Base-by-base conservation (phyloP, 345 rosid genomes). In the Cochlearia excelsa region DNA sequence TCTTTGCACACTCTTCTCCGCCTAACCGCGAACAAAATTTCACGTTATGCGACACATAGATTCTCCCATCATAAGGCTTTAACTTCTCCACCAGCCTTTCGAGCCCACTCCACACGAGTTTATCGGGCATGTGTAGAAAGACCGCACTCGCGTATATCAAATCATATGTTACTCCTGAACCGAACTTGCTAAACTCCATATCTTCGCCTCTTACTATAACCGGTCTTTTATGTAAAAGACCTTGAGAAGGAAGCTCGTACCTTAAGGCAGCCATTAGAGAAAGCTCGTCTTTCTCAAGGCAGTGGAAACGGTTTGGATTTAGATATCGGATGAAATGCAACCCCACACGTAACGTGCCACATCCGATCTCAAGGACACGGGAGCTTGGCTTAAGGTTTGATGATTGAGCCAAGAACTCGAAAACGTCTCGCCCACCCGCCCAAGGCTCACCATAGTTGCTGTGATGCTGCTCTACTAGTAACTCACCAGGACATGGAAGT, bases 371-470 rank as follows among this genome's bases (percentile, higher is more conserved):
- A 1, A 92, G 96, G 23, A 88, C 96, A 34, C 46, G 80, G 3
- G 88, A 80, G 9, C 60, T 51, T 7, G 87, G 84, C 47, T 77
- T 71, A 1, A 92, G 55, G 43, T 64, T 66, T 34, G 75, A 46
- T 49, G 90, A 59, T 57, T 81, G 82, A 2, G 95, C 93, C 2
- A 92, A 91, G 66, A 88, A 92, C 74, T 92, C 98, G 46, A 92
- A 88, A 59, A 92, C 89, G 28, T 92, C 97, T 11, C 89, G 79
- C 30, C 98, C 98, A 67, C 96, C 97, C 0, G 93, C 96, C 98
- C 98, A 92, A 1, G 97, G 97, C 64, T 92, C 98, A 64, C 97
- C 97, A 7, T 92, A 92, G 73, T 92, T 81, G 74, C 98, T 86
- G 49, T 92, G 98, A 65, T 92, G 98, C 80, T 84, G 81, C 57